These are phyloP conservation scores for Aphanomyces astaci DNA, from an alignment of 352 stramenopile genomes.

Conservation along the genomic window DNA sequence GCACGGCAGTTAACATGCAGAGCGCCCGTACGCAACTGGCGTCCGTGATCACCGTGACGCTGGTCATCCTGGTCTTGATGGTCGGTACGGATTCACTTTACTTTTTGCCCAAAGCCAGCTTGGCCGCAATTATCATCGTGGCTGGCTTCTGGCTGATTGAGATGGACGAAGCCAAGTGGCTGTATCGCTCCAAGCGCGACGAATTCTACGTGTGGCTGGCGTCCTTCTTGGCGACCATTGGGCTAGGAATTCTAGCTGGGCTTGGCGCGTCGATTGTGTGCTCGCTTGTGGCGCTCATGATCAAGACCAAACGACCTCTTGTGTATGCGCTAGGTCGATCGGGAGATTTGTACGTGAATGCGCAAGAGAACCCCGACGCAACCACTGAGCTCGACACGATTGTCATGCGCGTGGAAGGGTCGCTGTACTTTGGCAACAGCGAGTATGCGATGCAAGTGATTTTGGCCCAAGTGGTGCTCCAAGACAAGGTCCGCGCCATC, in stretches of 20 bases:
- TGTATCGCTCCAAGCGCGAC: conserved; percentile 61
- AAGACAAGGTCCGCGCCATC: conserved; percentile 12
- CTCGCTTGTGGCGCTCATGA: conserved; percentile 46
- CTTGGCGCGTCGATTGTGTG: conserved; percentile 49
- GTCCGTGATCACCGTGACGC: conserved; percentile 64
- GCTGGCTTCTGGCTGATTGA: conserved; percentile 83
- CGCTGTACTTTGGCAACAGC: conserved; percentile 57
- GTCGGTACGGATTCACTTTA: conserved; percentile 75
- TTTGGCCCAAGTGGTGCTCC: background rate
- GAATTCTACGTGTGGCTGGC: conserved; percentile 55
- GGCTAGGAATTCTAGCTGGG: conserved; percentile 41
- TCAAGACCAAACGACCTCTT: conserved; percentile 44
- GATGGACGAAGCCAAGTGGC: conserved; percentile 67
- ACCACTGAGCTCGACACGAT: conserved; percentile 40
- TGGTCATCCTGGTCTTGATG: conserved; percentile 81
- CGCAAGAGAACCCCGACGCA: conserved; percentile 38
- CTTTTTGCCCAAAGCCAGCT: conserved; percentile 75
- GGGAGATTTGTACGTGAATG: conserved; percentile 26
- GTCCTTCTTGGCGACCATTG: conserved; percentile 45
- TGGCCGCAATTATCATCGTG: conserved; percentile 86
- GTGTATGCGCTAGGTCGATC: conserved; percentile 32
- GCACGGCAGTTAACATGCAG: conserved; percentile 87
- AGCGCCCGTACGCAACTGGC: conserved; percentile 76
- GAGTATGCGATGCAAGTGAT: conserved; percentile 29
- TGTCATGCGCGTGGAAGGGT: conserved; percentile 44